Base-by-base conservation (phyloP, 768 basidiomycete genomes). In the Agrocybe pediades region DNA sequence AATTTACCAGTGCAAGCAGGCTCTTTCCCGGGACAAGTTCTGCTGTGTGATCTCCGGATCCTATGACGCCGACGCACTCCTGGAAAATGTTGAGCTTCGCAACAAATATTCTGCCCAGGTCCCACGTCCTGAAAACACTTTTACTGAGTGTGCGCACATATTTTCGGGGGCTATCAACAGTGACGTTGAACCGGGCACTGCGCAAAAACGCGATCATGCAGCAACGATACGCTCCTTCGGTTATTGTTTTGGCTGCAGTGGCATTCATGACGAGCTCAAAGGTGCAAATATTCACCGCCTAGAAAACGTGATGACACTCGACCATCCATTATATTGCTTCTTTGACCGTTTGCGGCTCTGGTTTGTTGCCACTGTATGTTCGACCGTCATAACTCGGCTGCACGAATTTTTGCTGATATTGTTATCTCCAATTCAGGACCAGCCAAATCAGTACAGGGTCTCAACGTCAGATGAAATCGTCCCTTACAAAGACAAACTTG, bases 11-110 rank as follows among this genome's bases (percentile, higher is more conserved):
- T 39, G 20, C 45, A 13, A 45, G 40, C 46, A 72, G 73, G 71
- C 75, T 43, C 61, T 74, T 17, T 49, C 68, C 40, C 69, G 74
- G 25, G 74, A 76, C 52, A 63, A 60, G 4, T 71, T 55, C 59
- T 67, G 61, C 42, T 76, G 74, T 51, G 57, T 71, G 9, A 53
- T 74, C 6, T 66, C 68, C 11, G 67, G 65, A 44, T 19, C 26
- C 19, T 57, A 65, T 44, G 72, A 74, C 43, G 17, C 8, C 3
- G 19, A 26, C 20, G 51, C 49, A 6, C 24, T 58, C 48, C n/a
- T 20, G 16, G 19, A 41, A 25, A 16, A 49, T 50, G 17, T 11
- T 42, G 49, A 65, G 66, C 54, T 30, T 62, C n/a, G 11, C 41
- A 33, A 39, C 51, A 27, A 33, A 30, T n/a, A 41, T 50, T 9